These are phyloP conservation scores for Candida stauntonica DNA, from an alignment of 805 yeast genomes.

Conservation along the genomic window DNA sequence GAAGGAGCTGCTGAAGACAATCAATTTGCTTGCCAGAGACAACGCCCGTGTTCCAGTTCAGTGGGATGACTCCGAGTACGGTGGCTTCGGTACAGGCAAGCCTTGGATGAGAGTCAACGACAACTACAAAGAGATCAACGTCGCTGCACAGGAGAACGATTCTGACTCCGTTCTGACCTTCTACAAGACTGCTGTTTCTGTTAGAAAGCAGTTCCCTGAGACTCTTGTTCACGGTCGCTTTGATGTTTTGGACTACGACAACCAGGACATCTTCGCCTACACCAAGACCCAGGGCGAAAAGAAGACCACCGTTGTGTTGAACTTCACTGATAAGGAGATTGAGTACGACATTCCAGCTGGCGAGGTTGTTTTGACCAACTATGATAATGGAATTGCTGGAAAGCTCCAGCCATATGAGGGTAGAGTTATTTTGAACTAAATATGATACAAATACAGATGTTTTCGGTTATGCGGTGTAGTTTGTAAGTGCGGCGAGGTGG, in stretches of 20 bases:
- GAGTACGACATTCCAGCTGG: slow-evolving; percentile 31
- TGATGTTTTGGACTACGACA: slow-evolving; percentile 39
- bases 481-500: too few relatives aligned
- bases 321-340: slow-evolving; percentile 35
- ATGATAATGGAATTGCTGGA: slow-evolving; percentile 23
- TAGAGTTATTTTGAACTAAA: slow-evolving; percentile 26
- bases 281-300: slow-evolving; percentile 33
- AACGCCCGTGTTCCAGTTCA: slow-evolving; percentile 55
- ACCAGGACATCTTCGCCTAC: slow-evolving; percentile 38
- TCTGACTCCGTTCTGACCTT: slow-evolving; percentile 42
- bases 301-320: slow-evolving; percentile 37
- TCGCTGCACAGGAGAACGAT: slow-evolving; percentile 40
- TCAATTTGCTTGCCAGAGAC: slow-evolving; percentile 43
- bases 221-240: slow-evolving; percentile 43
- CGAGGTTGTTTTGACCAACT: slow-evolving; percentile 32
- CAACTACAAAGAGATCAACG: slow-evolving; percentile 46
- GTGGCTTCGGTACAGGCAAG: slow-evolving; percentile 43
- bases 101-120: slow-evolving; percentile 56
- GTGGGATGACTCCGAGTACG: slow-evolving; percentile 42
- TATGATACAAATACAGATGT: background rate
- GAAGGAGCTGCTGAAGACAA: slow-evolving; percentile 30
- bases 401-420: slow-evolving; percentile 42
- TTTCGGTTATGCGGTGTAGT: background rate
- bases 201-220: slow-evolving; percentile 43
- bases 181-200: slow-evolving; percentile 39